A percentile compares a stretch with the other conserved stretches of the same genome.
Conservation (phyloP, 1,284 basidiomycete genomes). For the Irpex rosettiformis region DNA sequence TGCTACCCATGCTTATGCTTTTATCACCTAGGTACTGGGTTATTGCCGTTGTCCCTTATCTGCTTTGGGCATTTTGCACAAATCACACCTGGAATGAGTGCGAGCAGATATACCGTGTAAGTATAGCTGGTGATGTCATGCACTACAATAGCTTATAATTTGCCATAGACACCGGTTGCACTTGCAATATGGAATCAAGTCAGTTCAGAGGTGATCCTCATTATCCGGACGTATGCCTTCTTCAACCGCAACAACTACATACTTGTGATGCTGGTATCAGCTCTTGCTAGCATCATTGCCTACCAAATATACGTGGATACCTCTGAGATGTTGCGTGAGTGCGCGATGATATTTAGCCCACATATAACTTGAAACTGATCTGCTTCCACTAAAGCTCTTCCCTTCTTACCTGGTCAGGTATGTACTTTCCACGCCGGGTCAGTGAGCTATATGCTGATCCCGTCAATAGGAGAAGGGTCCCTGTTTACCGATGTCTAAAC, state of each 20-base stretch:
- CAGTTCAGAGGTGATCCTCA: conserved; percentile 71
- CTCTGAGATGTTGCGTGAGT: conserved; percentile 70
- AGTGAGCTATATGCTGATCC: conserved; percentile 2
- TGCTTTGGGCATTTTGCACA: conserved; percentile 67
- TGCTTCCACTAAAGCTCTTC: conserved; percentile 48
- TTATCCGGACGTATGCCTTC: conserved; percentile 80
- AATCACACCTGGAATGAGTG: conserved; percentile 62
- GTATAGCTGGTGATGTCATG: conserved; percentile 1
- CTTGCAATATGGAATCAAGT: conserved; percentile 85
- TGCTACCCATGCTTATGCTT: background rate
- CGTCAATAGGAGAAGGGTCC: conserved; percentile 45
- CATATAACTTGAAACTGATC: background rate
- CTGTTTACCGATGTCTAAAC: conserved; percentile 73
- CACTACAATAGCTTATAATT: background rate
- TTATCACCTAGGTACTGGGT: conserved; percentile 64
- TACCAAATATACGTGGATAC: conserved; percentile 78
- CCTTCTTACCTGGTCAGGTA: conserved; percentile 46
- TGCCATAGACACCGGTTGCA: conserved; percentile 61
- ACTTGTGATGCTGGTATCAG: conserved; percentile 55
- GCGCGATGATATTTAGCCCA: background rate
- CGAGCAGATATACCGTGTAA: conserved; percentile 62
- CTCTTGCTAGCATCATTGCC: conserved; percentile 64
- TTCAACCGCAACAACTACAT: conserved; percentile 72
- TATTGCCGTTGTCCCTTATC: conserved; percentile 68
- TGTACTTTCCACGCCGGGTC: background rate